Percentiles rank a stretch among this genome's conserved stretches.
phyloP scores from a whole-genome alignment of 495 filamentous ascomycete species.

The Xylaria venustula region DNA sequence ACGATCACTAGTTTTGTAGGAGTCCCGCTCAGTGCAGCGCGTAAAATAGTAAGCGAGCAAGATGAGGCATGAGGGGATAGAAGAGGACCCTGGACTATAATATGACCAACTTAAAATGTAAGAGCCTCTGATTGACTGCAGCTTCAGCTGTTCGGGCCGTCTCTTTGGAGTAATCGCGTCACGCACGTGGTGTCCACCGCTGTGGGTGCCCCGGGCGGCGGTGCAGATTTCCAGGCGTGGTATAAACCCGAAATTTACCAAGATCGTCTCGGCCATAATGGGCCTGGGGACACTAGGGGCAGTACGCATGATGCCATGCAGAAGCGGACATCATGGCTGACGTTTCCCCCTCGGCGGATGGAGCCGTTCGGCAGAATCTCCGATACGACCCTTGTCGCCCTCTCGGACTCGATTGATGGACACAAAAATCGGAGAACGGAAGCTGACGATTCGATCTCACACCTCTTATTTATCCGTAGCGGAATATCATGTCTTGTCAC shows the following conservation, averaged over 20 bases:
- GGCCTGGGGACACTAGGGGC: not conserved
- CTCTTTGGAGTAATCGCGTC: not conserved
- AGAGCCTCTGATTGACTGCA: not conserved
- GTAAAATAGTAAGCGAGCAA: too few relatives aligned
- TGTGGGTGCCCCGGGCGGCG: not conserved
- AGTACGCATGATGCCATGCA: too few relatives aligned
- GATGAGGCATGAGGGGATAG: too few relatives aligned
- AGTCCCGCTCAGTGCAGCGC: too few relatives aligned
- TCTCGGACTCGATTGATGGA: too few relatives aligned
- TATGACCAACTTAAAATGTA: not conserved
- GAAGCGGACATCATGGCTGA: too few relatives aligned
- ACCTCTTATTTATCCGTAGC: too few relatives aligned
- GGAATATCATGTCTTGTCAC: too few relatives aligned
- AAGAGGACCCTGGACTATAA: not conserved
- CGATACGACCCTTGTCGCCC: not conserved
- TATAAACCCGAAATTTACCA: not conserved
- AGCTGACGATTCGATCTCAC: too few relatives aligned
- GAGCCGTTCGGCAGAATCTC: not conserved
- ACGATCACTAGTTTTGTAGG: too few relatives aligned
- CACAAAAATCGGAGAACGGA: too few relatives aligned
- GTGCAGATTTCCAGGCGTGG: not conserved
- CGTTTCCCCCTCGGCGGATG: not conserved
- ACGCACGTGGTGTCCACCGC: not conserved
- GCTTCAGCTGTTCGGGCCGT: conserved; percentile 1
- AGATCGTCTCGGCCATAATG: not conserved